A percentile compares a stretch with the other conserved stretches of the same genome.
phyloP scores from a whole-genome alignment of 345 rosid genomes.

The Gossypium stocksii region DNA sequence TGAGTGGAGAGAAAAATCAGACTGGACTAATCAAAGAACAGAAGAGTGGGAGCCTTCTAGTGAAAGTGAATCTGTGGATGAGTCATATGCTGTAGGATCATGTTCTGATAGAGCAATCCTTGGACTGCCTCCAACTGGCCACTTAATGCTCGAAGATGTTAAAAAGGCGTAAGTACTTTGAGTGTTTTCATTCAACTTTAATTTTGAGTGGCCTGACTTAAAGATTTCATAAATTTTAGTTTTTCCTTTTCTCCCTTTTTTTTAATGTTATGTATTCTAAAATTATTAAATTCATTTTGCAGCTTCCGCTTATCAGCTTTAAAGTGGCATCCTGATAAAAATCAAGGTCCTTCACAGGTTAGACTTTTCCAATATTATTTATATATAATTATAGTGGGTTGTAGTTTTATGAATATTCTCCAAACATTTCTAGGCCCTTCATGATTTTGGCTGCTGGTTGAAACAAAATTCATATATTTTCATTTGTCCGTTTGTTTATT shows the following conservation, averaged over 20 bases:
- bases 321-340: constrained; percentile 96
- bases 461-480: too few relatives aligned
- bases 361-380: too few relatives aligned
- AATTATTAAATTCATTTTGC: constrained; percentile 22
- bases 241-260: background rate
- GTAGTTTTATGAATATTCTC: background rate
- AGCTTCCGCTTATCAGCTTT: constrained; percentile 75
- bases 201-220: too few relatives aligned
- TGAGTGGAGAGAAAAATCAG: constrained; percentile 57
- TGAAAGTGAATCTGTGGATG: constrained; percentile 42
- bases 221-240: too few relatives aligned
- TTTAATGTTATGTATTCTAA: background rate
- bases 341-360: constrained; percentile 72
- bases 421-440: background rate
- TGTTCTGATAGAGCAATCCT: constrained; percentile 55
- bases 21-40: constrained; percentile 33
- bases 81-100: constrained; percentile 41
- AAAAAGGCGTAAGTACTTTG: constrained; percentile 59
- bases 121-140: constrained; percentile 65
- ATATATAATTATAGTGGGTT: background rate
- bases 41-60: constrained; percentile 38
- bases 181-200: background rate
- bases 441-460: background rate
- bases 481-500: too few relatives aligned
- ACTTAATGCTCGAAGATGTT: constrained; percentile 64